Conservation (phyloP, 176 grass and related monocot species). For the Elaeis guineensis region DNA sequence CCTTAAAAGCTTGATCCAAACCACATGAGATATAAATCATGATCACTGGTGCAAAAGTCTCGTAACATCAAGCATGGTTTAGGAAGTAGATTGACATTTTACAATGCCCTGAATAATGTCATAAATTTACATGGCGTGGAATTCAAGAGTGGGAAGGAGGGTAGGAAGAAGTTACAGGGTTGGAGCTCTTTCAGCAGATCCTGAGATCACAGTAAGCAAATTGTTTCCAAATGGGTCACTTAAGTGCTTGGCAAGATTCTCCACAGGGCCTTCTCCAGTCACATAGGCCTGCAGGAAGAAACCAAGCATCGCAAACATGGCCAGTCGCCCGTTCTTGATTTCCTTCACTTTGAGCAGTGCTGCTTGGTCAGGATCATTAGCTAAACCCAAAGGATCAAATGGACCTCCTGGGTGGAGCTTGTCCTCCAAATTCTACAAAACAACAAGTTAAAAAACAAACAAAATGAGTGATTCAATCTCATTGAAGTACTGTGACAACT, state of each 20-base stretch:
- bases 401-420: constrained; percentile 85
- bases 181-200: constrained; percentile 69
- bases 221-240: constrained; percentile 99
- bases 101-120: too few relatives aligned
- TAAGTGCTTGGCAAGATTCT: constrained; percentile 85
- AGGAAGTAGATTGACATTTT: too few relatives aligned
- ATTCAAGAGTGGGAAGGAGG: too few relatives aligned
- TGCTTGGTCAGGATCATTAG: constrained; percentile 78
- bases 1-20: too few relatives aligned
- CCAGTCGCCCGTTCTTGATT: constrained; percentile 94
- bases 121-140: too few relatives aligned
- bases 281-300: constrained; percentile 99
- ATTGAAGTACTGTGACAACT: too few relatives aligned
- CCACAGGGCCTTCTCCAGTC: constrained; percentile 89
- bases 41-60: too few relatives aligned
- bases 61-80: too few relatives aligned
- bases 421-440: constrained; percentile 68
- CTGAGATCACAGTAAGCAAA: constrained; percentile 96
- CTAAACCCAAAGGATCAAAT: constrained; percentile 75
- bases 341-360: constrained; percentile 97
- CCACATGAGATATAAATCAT: too few relatives aligned
- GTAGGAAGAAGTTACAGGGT: constrained; percentile 39
- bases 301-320: constrained; percentile 92
- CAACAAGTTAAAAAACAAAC: background rate
- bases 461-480: too few relatives aligned